Evolutionary conservation across 140 eudicot genomes (phyloP).

Genomic region (Ambrosia hybrid): DNA sequence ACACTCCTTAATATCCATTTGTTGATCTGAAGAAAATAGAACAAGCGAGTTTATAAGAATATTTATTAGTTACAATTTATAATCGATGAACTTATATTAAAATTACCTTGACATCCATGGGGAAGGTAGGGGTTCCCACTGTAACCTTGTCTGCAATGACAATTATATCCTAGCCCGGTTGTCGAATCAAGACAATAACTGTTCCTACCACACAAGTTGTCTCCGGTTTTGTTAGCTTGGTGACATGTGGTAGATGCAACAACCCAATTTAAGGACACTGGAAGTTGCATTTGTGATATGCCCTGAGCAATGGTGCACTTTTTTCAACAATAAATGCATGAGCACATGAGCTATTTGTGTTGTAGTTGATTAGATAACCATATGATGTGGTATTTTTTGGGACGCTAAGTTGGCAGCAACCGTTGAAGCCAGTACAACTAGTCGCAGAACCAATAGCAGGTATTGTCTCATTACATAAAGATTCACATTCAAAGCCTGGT

Average conservation of each 20-base stretch:
- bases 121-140: constrained; percentile 10
- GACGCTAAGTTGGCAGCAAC: not conserved
- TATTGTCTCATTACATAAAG: not conserved
- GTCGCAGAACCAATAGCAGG: not conserved
- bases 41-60: not conserved
- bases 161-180: constrained; percentile 2
- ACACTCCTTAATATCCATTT: not conserved
- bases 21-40: not conserved
- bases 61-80: not conserved
- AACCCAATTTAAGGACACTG: constrained; percentile 4
- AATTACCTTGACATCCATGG: constrained; percentile 16
- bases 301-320: not conserved
- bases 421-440: constrained; percentile 19
- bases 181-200: not conserved
- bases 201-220: constrained; percentile 3
- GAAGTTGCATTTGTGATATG: not conserved
- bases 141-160: constrained; percentile 15
- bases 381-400: not conserved
- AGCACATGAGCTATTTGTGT: not conserved
- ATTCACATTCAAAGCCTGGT: not conserved
- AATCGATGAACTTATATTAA: not conserved
- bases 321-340: not conserved
- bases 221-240: not conserved
- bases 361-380: not conserved
- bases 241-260: not conserved